Percentiles rank a stretch among this genome's conserved stretches.
Evolutionary conservation across 345 rosid species (phyloP).

Genomic region (Camelina neglecta): DNA sequence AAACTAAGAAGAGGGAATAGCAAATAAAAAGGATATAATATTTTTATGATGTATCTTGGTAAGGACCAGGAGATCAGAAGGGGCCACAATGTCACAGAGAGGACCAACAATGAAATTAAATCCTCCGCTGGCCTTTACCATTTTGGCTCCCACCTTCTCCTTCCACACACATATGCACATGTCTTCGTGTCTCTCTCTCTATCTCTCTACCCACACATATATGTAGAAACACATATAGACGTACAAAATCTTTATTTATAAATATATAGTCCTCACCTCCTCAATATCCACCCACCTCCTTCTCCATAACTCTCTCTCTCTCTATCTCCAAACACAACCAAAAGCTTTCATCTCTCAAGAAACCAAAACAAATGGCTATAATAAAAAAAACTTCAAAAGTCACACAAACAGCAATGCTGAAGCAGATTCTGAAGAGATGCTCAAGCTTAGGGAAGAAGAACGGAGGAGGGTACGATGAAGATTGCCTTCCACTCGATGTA

Average conservation of each 20-base stretch:
- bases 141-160: slow-evolving; percentile 63
- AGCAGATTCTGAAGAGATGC: slow-evolving; percentile 69
- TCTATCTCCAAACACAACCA: slow-evolving; percentile 25
- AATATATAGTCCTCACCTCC: slow-evolving; percentile 46
- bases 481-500: slow-evolving; percentile 74
- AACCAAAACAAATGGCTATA: slow-evolving; percentile 53
- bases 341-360: slow-evolving; percentile 27
- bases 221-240: slow-evolving; percentile 38
- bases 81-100: slow-evolving; percentile 65
- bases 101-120: slow-evolving; percentile 52
- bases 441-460: slow-evolving; percentile 71
- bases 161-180: slow-evolving; percentile 51
- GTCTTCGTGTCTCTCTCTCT: slow-evolving; percentile 42
- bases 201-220: slow-evolving; percentile 7
- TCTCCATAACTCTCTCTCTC: slow-evolving; percentile 22
- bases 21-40: slow-evolving; percentile 16
- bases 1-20: not conserved
- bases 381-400: slow-evolving; percentile 56
- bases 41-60: slow-evolving; percentile 40
- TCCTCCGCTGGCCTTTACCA: slow-evolving; percentile 47
- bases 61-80: slow-evolving; percentile 46
- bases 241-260: slow-evolving; percentile 39
- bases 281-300: slow-evolving; percentile 41
- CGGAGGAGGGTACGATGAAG: slow-evolving; percentile 48
- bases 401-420: slow-evolving; percentile 59